Percentiles rank a stretch among this genome's conserved stretches.
phyloP scores from a whole-genome alignment of 345 rosid species.

The Sisymbrium altissimum region DNA sequence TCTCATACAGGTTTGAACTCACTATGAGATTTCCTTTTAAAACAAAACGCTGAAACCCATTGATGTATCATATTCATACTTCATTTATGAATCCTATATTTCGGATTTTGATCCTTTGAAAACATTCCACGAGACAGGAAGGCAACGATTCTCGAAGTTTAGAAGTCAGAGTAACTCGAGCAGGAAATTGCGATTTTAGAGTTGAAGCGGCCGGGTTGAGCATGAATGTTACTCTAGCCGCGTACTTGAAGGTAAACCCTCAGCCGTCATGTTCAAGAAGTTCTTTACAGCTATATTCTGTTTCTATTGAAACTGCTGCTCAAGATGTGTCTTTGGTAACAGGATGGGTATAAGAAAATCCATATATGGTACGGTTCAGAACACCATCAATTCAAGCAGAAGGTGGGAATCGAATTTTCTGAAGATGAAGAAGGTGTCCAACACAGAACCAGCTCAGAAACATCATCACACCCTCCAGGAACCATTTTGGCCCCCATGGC shows the following conservation, averaged over 20 bases:
- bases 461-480: constrained; percentile 57
- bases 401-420: constrained; percentile 51
- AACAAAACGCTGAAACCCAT: neutral
- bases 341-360: constrained; percentile 64
- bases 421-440: constrained; percentile 56
- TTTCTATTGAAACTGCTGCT: constrained; percentile 14
- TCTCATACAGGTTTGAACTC: constrained; percentile 59
- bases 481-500: constrained; percentile 89
- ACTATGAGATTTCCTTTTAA: neutral
- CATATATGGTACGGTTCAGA: constrained; percentile 71
- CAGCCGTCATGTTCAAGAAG: neutral
- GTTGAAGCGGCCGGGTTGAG: constrained; percentile 62
- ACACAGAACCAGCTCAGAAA: constrained; percentile 50
- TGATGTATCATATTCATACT: neutral
- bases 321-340: constrained; percentile 32
- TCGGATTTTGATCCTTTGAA: neutral
- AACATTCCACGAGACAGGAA: constrained; percentile 39
- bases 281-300: neutral
- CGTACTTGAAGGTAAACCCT: constrained; percentile 55
- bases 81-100: neutral
- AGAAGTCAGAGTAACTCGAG: constrained; percentile 51
- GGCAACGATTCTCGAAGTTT: constrained; percentile 40
- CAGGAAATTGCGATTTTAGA: constrained; percentile 48
- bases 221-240: constrained; percentile 54
- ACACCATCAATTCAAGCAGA: constrained; percentile 67